A percentile compares a stretch with the other conserved stretches of the same genome.
Evolutionary conservation across 2,329 filamentous ascomycete genomes (phyloP).

Genomic region (Scleromitrula shiraiana): DNA sequence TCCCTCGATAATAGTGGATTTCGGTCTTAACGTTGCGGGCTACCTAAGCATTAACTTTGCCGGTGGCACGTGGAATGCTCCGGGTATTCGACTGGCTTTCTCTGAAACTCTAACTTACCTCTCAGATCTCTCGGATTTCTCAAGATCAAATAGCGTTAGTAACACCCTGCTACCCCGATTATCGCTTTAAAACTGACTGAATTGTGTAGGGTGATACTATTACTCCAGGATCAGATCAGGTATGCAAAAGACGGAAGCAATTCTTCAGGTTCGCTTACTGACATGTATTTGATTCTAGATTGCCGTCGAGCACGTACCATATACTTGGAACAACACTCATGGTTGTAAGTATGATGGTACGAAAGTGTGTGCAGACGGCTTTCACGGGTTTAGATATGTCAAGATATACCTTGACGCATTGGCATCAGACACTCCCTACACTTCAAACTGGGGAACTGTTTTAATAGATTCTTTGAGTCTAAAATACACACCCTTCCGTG

Average conservation of each 20-base stretch:
- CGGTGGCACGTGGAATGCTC: slow-evolving; percentile 24
- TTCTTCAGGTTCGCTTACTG: background rate
- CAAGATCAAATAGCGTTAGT: slow-evolving; percentile 39
- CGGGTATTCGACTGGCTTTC: slow-evolving; percentile 40
- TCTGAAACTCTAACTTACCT: slow-evolving; percentile 42
- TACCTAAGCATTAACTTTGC: slow-evolving; percentile 37
- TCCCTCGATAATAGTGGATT: slow-evolving; percentile 40
- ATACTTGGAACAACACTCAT: slow-evolving; percentile 38
- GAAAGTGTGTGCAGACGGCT: slow-evolving; percentile 42
- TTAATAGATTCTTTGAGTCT: slow-evolving; percentile 37
- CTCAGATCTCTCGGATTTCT: slow-evolving; percentile 39
- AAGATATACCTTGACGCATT: slow-evolving; percentile 41
- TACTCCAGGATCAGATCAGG: slow-evolving; percentile 42
- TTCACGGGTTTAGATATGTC: slow-evolving; percentile 46
- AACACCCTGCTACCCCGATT: background rate
- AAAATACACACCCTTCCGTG: slow-evolving; percentile 38
- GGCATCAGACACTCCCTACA: slow-evolving; percentile 37
- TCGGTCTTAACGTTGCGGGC: slow-evolving; percentile 41
- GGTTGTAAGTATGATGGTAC: slow-evolving; percentile 37
- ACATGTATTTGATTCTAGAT: slow-evolving; percentile 29
- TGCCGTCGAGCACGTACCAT: slow-evolving; percentile 35
- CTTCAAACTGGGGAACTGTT: slow-evolving; percentile 36
- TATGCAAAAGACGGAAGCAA: too few species aligned
- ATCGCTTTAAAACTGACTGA: slow-evolving; percentile 4
- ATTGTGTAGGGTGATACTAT: slow-evolving; percentile 31